phyloP scores from a whole-genome alignment of 1,284 basidiomycete genomes.

The Ganoderma leucocontextum region DNA sequence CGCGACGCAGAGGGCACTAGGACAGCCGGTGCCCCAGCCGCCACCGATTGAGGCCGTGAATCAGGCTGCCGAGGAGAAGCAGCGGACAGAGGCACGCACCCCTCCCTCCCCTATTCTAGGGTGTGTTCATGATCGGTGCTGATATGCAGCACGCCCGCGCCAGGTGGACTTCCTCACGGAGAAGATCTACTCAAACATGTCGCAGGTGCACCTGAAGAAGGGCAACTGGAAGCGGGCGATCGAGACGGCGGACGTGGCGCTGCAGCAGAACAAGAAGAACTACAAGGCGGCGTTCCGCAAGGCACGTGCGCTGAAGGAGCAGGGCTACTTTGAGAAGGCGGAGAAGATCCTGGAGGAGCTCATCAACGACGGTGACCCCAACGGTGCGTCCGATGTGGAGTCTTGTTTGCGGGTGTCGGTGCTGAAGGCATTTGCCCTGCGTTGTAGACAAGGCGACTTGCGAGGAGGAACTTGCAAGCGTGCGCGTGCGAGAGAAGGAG shows the following conservation, averaged over 20 bases:
- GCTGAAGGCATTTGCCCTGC: conserved; percentile 7
- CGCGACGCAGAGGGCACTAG: conserved; percentile 32
- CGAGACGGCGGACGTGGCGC: conserved; percentile 79
- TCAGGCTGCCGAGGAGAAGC: conserved; percentile 39
- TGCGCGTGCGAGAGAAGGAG: conserved; percentile 68
- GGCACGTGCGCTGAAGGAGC: conserved; percentile 78
- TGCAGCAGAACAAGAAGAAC: conserved; percentile 76
- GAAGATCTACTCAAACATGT: conserved; percentile 85
- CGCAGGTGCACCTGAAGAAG: conserved; percentile 80
- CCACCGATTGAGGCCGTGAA: conserved; percentile 33
- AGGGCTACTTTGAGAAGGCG: conserved; percentile 78
- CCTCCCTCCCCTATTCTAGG: not conserved
- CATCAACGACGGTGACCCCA: conserved; percentile 61
- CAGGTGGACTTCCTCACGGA: conserved; percentile 78
- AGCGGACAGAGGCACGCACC: conserved; percentile 46
- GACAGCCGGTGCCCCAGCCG: conserved; percentile 27
- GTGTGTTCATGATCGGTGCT: not conserved
- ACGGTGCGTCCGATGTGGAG: conserved; percentile 48
- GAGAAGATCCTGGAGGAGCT: conserved; percentile 69
- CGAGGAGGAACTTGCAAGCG: conserved; percentile 66
- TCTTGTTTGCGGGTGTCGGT: not conserved
- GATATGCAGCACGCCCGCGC: not conserved
- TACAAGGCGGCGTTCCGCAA: conserved; percentile 82
- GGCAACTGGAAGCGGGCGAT: conserved; percentile 78
- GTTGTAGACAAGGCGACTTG: conserved; percentile 62